phyloP scores from a whole-genome alignment of 495 filamentous ascomycete genomes.

The Cairneyella variabilis region DNA sequence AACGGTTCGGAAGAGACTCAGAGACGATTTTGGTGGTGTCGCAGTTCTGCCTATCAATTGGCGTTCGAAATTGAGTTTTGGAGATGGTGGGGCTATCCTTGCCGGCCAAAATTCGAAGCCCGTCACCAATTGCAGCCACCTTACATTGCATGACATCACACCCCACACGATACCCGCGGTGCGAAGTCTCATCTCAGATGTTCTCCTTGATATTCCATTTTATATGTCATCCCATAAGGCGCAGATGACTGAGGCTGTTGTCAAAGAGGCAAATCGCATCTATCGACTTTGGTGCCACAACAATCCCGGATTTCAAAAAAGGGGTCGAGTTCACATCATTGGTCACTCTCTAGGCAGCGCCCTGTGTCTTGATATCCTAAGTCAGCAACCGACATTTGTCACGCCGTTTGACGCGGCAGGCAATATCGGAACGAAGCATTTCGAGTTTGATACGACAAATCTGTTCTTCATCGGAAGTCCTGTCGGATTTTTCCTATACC shows the following conservation, averaged over 20 bases:
- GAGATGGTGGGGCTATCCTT: conserved; percentile 58
- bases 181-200: conserved; percentile 85
- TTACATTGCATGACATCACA: conserved; percentile 83
- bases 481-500: conserved; percentile 84
- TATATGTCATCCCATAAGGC: conserved; percentile 94
- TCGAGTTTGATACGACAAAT: conserved; percentile 87
- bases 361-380: conserved; percentile 89
- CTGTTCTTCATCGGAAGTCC: conserved; percentile 89
- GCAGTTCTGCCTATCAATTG: conserved; percentile 71
- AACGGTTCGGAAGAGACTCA: conserved; percentile 61
- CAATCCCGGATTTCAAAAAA: conserved; percentile 78
- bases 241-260: conserved; percentile 86
- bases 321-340: conserved; percentile 83
- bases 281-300: conserved; percentile 91
- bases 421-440: conserved; percentile 53
- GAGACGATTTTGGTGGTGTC: conserved; percentile 55
- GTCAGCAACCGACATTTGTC: conserved; percentile 70
- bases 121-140: too few relatives aligned
- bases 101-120: conserved; percentile 55
- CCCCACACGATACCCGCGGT: conserved; percentile 86
- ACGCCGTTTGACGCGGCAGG: conserved; percentile 53
- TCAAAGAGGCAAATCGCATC: conserved; percentile 89
- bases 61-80: conserved; percentile 80
- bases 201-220: conserved; percentile 96
- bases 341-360: conserved; percentile 91